A percentile compares a stretch with the other conserved stretches of the same genome.
Conservation (phyloP, 192 early-diverging fungal genomes). For the Linnemannia schmuckeri region DNA sequence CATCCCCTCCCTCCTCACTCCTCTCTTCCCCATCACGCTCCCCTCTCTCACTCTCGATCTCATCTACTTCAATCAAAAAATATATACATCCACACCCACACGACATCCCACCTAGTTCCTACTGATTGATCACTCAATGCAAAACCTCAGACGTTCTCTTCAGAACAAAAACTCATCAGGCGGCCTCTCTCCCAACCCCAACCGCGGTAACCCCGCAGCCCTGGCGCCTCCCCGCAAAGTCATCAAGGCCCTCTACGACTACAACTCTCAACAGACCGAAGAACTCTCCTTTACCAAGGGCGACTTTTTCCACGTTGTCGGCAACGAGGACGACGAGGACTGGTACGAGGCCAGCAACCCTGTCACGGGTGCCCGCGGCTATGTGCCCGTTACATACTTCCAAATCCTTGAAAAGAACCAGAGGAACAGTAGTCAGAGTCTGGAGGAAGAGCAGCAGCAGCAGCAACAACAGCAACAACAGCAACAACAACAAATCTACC, state of each 20-base stretch:
- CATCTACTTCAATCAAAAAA: background rate
- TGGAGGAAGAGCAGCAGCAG: conserved; percentile 46
- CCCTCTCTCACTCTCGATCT: conserved; percentile 4
- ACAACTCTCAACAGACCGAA: conserved; percentile 66
- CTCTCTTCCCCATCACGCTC: background rate
- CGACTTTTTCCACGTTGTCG: conserved; percentile 84
- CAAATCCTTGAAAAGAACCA: conserved; percentile 75
- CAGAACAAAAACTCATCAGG: conserved; percentile 48
- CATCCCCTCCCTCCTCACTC: background rate
- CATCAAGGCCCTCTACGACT: conserved; percentile 79
- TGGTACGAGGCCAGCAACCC: conserved; percentile 87
- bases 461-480: conserved; percentile 18
- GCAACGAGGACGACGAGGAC: conserved; percentile 74
- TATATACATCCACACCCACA: background rate
- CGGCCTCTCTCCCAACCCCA: conserved; percentile 33
- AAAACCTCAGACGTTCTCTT: conserved; percentile 48
- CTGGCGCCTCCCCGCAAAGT: conserved; percentile 75
- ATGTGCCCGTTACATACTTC: conserved; percentile 80
- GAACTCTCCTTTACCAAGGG: conserved; percentile 83
- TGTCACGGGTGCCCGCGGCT: conserved; percentile 74
- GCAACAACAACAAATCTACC: conserved; percentile 3
- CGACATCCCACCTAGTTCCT: background rate
- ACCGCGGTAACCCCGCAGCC: conserved; percentile 24
- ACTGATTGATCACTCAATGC: conserved; percentile 13
- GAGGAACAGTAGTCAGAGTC: conserved; percentile 56